These are phyloP conservation scores for Neonectria coccinea DNA, from an alignment of 2,329 filamentous ascomycete genomes.

Conservation along the genomic window DNA sequence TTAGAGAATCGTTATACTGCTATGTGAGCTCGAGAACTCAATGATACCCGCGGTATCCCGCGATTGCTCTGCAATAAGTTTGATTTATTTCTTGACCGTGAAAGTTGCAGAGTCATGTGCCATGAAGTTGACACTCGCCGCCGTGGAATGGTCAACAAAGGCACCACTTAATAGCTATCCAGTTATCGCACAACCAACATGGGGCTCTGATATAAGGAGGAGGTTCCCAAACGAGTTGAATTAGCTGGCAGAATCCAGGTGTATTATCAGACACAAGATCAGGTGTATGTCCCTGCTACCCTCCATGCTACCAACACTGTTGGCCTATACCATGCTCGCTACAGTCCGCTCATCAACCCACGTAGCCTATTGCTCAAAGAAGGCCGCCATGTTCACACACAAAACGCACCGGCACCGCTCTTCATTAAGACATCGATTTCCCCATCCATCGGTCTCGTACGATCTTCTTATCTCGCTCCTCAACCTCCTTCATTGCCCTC, in stretches of 20 bases:
- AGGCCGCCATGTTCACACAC: neutral
- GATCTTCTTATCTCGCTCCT: slow-evolving; percentile 14
- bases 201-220: neutral
- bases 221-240: neutral
- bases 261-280: slow-evolving; percentile 5
- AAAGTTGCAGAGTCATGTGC: neutral
- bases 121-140: neutral
- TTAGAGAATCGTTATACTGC: slow-evolving; percentile 37
- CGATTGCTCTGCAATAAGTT: slow-evolving; percentile 37
- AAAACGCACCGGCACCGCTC: neutral
- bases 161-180: neutral
- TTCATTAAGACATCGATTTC: neutral
- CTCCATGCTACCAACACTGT: neutral
- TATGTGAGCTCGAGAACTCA: slow-evolving; percentile 42
- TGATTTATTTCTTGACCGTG: neutral
- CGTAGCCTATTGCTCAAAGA: neutral
- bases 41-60: slow-evolving; percentile 41
- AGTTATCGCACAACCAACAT: neutral
- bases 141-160: neutral
- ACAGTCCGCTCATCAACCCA: neutral
- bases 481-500: slow-evolving; percentile 35
- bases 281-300: neutral
- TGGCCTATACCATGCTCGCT: neutral
- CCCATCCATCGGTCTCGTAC: neutral
- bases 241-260: neutral